Conservation (phyloP, 108 stramenopile species). For the Pseudonitzschia delicatissima region DNA sequence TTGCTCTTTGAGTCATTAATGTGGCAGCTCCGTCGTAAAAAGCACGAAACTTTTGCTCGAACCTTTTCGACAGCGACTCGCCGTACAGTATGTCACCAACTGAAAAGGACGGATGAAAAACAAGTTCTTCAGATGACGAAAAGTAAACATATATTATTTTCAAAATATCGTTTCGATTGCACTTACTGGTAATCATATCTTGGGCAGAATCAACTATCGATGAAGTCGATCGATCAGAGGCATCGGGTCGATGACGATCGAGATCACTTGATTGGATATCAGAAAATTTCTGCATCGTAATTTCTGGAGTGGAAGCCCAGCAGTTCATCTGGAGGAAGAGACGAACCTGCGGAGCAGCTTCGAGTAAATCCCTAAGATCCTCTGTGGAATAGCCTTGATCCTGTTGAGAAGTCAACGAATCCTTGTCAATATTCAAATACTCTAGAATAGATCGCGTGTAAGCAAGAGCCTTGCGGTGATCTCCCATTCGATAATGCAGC, state of each 20-base stretch:
- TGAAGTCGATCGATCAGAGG: background rate
- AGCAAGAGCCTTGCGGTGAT: conserved; percentile 28
- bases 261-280: background rate
- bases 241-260: background rate
- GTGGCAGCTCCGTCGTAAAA: conserved; percentile 13
- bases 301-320: conserved; percentile 6
- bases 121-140: too few relatives aligned
- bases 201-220: conserved; percentile 8
- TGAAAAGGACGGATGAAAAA: background rate
- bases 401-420: too few relatives aligned
- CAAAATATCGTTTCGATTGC: background rate
- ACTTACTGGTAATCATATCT: conserved; percentile 24
- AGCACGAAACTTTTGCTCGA: conserved; percentile 3
- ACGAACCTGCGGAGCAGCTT: background rate
- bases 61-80: conserved; percentile 9
- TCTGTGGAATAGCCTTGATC: background rate
- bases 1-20: background rate
- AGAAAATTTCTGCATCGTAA: conserved; percentile 2
- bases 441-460: conserved; percentile 13
- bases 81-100: conserved; percentile 31
- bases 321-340: conserved; percentile 5
- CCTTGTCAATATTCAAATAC: conserved; percentile 15
- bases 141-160: background rate
- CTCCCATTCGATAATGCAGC: conserved; percentile 16
- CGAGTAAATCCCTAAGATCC: background rate